Percentiles rank a stretch among this genome's conserved stretches.
These are phyloP conservation scores for Kwoniella shivajii DNA, from an alignment of 1,284 basidiomycete species.

Conservation along the genomic window DNA sequence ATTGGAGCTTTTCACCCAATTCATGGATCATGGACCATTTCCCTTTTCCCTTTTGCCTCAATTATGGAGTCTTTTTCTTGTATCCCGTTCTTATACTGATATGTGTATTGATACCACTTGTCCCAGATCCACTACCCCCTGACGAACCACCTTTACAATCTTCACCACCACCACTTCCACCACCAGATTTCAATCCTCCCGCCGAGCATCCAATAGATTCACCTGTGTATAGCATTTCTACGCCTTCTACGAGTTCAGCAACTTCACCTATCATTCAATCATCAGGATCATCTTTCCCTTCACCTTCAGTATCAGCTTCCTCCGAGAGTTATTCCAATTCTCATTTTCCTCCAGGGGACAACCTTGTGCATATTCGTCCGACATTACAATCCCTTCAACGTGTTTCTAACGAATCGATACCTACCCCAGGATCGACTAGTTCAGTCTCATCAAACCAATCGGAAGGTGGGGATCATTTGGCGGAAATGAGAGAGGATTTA, in stretches of 20 bases:
- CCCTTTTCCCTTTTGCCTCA: too few relatives aligned
- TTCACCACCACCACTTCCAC: slow-evolving; percentile 35
- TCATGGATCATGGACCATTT: too few relatives aligned
- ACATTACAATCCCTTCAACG: slow-evolving; percentile 33
- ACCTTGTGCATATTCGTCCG: slow-evolving; percentile 17
- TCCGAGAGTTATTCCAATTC: too few relatives aligned
- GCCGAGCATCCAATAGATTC: slow-evolving; percentile 28
- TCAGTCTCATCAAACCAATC: slow-evolving; percentile 17
- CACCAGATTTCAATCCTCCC: slow-evolving; percentile 45
- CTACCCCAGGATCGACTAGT: slow-evolving; percentile 15
- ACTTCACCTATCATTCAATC: slow-evolving; percentile 10
- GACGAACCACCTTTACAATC: not conserved
- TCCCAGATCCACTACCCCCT: not conserved
- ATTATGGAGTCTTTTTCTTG: too few relatives aligned
- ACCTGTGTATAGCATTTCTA: slow-evolving; percentile 25
- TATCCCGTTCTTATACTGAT: too few relatives aligned
- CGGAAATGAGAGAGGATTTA: slow-evolving; percentile 32
- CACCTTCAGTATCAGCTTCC: not conserved
- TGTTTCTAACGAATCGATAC: slow-evolving; percentile 35
- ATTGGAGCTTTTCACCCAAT: too few relatives aligned
- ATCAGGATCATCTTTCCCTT: not conserved
- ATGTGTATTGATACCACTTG: too few relatives aligned
- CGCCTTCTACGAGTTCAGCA: slow-evolving; percentile 10
- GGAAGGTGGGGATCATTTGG: slow-evolving; percentile 36
- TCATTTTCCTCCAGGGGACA: not conserved